Evolutionary conservation across 805 yeast genomes (phyloP), one percentile per base, ranked within the genome.

Genomic region (Myxozyma monticola): DNA sequence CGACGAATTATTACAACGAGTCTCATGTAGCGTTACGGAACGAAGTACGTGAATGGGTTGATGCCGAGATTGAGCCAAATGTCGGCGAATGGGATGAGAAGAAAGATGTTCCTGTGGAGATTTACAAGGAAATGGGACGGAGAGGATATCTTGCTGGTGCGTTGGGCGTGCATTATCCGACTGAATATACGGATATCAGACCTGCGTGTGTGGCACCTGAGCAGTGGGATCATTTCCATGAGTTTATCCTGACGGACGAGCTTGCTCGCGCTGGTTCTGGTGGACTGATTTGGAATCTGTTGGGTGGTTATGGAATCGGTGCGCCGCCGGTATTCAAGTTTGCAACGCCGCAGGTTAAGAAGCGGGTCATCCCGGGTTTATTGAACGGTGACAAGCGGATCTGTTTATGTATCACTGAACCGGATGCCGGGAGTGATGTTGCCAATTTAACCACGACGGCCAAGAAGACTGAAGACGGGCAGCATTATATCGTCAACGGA

Each of bases 361-460:
- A 63, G 56, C 64, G 73, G 22, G 64, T 71, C 15, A 51, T 70
- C 6, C 75, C 75, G 8, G 71, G 59, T 5, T 51, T 71, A 14
- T 54, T 71, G 40, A 45, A 54, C 38, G 75, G 75, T 24, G 60
- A 62, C 40, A 71, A 69, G 62, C 66, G 76, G 33, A 60, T 66
- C 48, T 72, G 76, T 45, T 57, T 71, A 39, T 66, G 72, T 46
- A 71, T 71, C 60, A 71, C 76, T 15, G 75, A 71, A 62, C 76
- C 75, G 14, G 73, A 71, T 41, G 75, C 74, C 12, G 75, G 75
- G 24, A 68, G 73, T 20, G 75, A 71, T 54, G 76, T 71, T 8
- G 75, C 76, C 33, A 68, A 68, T 45, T 45, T 71, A 42, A 66
- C 69, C 24, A 68, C 75, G 15, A 62, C 69, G 30, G 75, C 76